Conservation (phyloP, 139 green algal species). For the Micractinium conductrix region DNA sequence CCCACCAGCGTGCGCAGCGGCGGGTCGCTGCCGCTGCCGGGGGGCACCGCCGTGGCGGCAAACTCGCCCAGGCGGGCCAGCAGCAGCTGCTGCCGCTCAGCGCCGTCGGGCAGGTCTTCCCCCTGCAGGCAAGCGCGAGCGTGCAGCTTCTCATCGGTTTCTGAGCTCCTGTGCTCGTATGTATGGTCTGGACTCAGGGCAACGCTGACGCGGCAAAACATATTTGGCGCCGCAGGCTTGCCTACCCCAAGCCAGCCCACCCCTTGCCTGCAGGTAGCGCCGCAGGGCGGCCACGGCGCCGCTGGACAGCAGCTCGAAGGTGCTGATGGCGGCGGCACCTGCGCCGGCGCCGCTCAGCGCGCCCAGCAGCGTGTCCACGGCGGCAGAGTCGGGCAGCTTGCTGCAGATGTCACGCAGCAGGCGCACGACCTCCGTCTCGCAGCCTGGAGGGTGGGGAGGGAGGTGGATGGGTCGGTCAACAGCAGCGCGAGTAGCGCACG, state of each 20-base stretch:
- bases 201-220: no score
- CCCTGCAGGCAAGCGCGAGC: no score
- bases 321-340: slow-evolving; percentile 65
- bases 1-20: slow-evolving; percentile 70
- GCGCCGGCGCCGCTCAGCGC: slow-evolving; percentile 43
- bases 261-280: slow-evolving; percentile 74
- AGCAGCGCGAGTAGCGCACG: background rate
- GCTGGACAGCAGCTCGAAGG: slow-evolving; percentile 94
- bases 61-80: slow-evolving; percentile 71
- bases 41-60: slow-evolving; percentile 37
- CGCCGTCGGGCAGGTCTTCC: slow-evolving; percentile 15
- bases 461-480: background rate
- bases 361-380: slow-evolving; percentile 54
- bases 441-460: background rate
- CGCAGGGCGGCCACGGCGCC: slow-evolving; percentile 73
- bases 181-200: no score
- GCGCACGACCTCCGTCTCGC: slow-evolving; percentile 58
- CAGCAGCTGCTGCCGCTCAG: slow-evolving; percentile 26
- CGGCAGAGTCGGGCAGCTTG: slow-evolving; percentile 36
- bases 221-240: no score
- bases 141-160: no score
- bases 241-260: no score
- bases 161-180: no score
- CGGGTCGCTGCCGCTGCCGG: slow-evolving; percentile 38
- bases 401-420: slow-evolving; percentile 58